Base-by-base conservation (phyloP, 495 filamentous ascomycete species). In the Filosporella fistucella region DNA sequence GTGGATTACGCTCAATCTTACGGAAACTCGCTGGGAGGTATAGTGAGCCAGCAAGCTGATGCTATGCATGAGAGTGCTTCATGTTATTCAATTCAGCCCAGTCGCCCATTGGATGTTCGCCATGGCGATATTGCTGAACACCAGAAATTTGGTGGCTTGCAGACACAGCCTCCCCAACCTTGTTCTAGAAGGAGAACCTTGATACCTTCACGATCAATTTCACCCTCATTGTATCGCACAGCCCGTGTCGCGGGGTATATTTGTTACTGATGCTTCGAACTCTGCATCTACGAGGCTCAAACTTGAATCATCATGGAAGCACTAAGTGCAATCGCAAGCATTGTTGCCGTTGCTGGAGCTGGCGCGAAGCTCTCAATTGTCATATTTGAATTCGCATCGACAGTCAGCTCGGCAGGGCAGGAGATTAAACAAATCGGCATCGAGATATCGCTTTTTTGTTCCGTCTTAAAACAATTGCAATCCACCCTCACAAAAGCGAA, bases 401-500 rank as follows among this genome's bases (percentile, higher is more conserved):
- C 78, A 45, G 73, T 71, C 53, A 47, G 52, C 1, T 62, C 68
- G 8, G 57, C 56, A 1, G 63, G 74, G 20, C 52, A 63, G 33
- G 60, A 69, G 44, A 64, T 72, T n/a, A 59, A 68, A 49, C 60
- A 67, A 29, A 52, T 69, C 45, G 61, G 59, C 34, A 61, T 60
- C 10, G 37, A 67, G 70, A 25, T 53, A 24, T 47, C 42, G 5
- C 44, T 42, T 6, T 53, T 47, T 22, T 53, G 50, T 22, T 33
- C 50, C 13, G 38, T 47, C 20, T 16, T 53, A 4, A 59, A 61
- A 20, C 75, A 67, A 26, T 59, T 73, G 8, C 54, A 68, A 23
- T 75, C 76, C 0, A 64, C 47, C 10, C 69, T 80, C n/a, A 79
- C 67, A 47, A 73, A 80, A 52, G 76, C 75, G 2, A 72, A 68